phyloP scores from a whole-genome alignment of 331 rosid species.

The Saraca asoca region DNA sequence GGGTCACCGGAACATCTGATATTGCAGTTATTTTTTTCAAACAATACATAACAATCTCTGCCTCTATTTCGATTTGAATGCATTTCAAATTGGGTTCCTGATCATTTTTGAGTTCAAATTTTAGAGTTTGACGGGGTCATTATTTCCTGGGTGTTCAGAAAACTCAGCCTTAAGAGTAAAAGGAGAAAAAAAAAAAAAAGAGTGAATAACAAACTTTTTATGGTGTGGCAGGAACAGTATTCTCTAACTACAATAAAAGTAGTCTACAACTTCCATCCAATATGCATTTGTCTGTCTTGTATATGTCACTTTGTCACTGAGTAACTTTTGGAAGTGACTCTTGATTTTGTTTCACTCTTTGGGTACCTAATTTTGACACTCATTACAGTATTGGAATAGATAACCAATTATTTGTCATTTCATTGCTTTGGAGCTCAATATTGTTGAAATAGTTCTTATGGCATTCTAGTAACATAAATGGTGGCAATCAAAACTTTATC shows the following conservation, averaged over 20 bases:
- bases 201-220: constrained; percentile 8
- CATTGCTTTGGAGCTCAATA: neutral
- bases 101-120: neutral
- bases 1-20: neutral
- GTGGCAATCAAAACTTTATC: constrained; percentile 15
- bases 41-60: neutral
- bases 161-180: neutral
- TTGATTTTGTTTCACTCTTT: constrained; percentile 11
- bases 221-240: neutral
- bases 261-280: neutral
- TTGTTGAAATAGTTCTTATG: neutral
- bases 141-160: neutral
- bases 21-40: neutral
- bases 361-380: neutral
- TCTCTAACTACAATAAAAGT: constrained; percentile 5
- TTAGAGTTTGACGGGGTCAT: neutral
- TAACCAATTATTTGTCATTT: neutral
- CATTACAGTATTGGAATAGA: neutral
- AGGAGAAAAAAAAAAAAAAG: neutral
- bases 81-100: neutral
- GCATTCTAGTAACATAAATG: neutral
- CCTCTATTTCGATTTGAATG: neutral
- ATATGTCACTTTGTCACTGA: neutral
- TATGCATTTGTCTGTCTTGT: neutral
- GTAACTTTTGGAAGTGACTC: neutral